A percentile compares a stretch with the other conserved stretches of the same genome.
Evolutionary conservation across 495 filamentous ascomycete species (phyloP).

Genomic region (Neurospora sublineolata): DNA sequence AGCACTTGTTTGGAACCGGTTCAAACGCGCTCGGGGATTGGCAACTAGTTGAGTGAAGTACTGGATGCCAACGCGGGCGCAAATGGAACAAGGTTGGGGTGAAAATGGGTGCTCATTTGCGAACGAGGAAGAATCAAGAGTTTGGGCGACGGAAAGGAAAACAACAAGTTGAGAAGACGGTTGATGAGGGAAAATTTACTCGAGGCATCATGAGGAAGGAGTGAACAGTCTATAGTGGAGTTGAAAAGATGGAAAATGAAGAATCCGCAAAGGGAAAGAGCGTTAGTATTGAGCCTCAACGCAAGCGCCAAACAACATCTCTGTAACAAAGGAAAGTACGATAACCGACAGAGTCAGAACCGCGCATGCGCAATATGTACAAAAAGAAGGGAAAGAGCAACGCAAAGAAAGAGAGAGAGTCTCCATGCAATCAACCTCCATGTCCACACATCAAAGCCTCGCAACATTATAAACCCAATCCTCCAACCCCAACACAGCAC

Average conservation of each 20-base stretch:
- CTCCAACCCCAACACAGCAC: background rate
- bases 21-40: background rate
- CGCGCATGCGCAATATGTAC: background rate
- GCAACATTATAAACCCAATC: background rate
- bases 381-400: background rate
- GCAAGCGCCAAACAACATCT: background rate
- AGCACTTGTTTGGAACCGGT: background rate
- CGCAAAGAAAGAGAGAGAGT: background rate
- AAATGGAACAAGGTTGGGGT: background rate
- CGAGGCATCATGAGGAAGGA: background rate
- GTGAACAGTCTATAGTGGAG: fast-evolving
- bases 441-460: background rate
- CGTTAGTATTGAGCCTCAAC: background rate
- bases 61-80: background rate
- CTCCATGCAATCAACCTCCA: background rate
- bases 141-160: background rate
- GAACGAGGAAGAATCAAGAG: background rate
- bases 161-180: background rate
- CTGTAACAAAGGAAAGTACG: background rate
- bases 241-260: background rate
- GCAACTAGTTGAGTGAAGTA: background rate
- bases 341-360: background rate
- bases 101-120: background rate
- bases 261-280: background rate
- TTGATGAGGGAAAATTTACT: background rate